Base-by-base conservation (phyloP, 495 filamentous ascomycete genomes). In the Jackrogersella minutella region DNA sequence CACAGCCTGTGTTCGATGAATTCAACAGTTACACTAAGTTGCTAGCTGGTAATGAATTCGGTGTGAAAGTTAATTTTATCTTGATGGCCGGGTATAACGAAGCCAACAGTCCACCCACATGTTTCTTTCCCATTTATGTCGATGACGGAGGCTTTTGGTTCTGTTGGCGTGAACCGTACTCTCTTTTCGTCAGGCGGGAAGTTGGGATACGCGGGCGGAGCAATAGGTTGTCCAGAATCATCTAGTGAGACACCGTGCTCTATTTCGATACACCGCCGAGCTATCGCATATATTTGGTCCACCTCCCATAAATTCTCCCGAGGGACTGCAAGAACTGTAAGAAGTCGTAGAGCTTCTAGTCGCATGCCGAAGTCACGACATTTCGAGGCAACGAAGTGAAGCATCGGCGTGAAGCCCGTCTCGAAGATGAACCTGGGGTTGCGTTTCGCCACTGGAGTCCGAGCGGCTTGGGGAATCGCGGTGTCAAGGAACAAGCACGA, bases 311-410 rank as follows among this genome's bases (percentile, higher is more conserved):
- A 46, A 2, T 69, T 73, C 39, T 79, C 76, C 13, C 70, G 56
- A 0, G 50, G 39, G 5, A 58, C 64, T 0, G 58, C 65, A 1
- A 77, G 49, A 7, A 53, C 28, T 16, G 28, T 39, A 33, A 78
- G 64, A 37, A 73, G 51, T 2, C 64, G 52, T 13, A 77, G 63
- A 0, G 80, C 80, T 3, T 72, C 71, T 3, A 79, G 62, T 13
- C 82, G 77, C 4, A 80, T 43, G 14, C 60, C 31, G 5, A 81
- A 73, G 14, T 68, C 54, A 6, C 79, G 76, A 40, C 82, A 84
- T 68, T 80, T 82, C 36, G 81, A 67, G 6, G 75, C 73, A 5
- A 80, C 76, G 46, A 80, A 77, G 49, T 81, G 80, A 8, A 84
- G 75, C 3, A 79, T 68, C 0, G 78, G 76, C 16, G 76, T 66